Percentiles rank a stretch among this genome's conserved stretches.
Evolutionary conservation across 805 yeast genomes (phyloP).

Genomic region (Ascoidea tarda): DNA sequence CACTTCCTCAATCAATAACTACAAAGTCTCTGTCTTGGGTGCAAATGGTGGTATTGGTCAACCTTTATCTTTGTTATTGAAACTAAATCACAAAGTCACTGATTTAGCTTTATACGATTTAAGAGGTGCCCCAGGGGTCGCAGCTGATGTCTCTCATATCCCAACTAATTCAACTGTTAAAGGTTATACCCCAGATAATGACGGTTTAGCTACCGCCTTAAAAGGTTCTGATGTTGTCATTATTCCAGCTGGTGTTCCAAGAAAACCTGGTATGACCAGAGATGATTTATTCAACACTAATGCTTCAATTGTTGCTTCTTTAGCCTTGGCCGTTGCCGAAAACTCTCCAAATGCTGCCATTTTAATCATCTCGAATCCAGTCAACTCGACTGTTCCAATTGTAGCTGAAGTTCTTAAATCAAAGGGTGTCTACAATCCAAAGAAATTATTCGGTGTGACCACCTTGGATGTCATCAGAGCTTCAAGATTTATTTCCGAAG

Average conservation of each 20-base stretch:
- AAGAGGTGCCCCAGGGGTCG: constrained; percentile 69
- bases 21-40: constrained; percentile 71
- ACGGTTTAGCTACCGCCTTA: constrained; percentile 56
- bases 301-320: constrained; percentile 68
- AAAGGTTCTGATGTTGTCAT: constrained; percentile 74
- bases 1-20: constrained; percentile 48
- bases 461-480: constrained; percentile 69
- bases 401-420: constrained; percentile 67
- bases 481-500: constrained; percentile 47
- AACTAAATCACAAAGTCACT: constrained; percentile 57
- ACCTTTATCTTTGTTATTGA: constrained; percentile 51
- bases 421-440: constrained; percentile 60
- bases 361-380: constrained; percentile 66
- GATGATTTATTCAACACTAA: constrained; percentile 76
- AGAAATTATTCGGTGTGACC: constrained; percentile 73
- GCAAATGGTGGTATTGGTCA: constrained; percentile 83
- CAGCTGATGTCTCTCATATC: constrained; percentile 66
- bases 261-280: constrained; percentile 85
- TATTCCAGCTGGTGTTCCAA: constrained; percentile 83
- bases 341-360: constrained; percentile 56
- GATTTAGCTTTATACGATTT: constrained; percentile 61
- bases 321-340: constrained; percentile 56
- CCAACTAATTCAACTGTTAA: constrained; percentile 58
- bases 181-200: constrained; percentile 53
- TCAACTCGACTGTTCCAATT: constrained; percentile 74